Evolutionary conservation across 176 grass and related monocot species (phyloP).

Genomic region (Chloris gayana): DNA sequence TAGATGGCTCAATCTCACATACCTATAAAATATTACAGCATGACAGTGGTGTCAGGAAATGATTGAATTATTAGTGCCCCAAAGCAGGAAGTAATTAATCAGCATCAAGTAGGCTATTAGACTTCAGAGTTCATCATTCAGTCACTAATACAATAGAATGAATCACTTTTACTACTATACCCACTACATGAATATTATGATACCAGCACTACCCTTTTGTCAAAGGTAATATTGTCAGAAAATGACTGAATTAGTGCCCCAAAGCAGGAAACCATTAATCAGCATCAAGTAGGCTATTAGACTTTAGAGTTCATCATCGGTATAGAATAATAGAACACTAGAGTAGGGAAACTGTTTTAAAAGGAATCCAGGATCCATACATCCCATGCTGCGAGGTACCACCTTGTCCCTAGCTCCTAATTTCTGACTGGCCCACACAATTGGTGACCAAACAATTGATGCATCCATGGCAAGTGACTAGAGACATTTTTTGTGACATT

Average conservation of each 20-base stretch:
- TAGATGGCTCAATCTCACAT: slow-evolving; percentile 79
- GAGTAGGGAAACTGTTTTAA: background rate
- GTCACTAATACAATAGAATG: no score
- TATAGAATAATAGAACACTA: background rate
- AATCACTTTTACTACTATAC: no score
- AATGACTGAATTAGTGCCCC: background rate
- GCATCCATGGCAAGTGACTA: no score
- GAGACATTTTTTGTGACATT: background rate
- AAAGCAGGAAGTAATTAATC: background rate
- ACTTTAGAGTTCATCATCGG: background rate
- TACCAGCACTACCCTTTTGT: no score
- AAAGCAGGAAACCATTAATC: background rate
- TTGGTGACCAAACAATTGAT: background rate
- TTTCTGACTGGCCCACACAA: background rate
- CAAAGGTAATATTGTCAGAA: background rate
- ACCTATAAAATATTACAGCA: slow-evolving; percentile 52
- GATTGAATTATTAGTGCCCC: background rate
- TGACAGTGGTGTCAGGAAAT: background rate
- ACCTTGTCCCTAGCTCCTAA: background rate
- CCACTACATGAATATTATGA: no score
- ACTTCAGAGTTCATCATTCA: background rate
- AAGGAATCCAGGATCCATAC: background rate
- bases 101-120: background rate
- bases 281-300: background rate
- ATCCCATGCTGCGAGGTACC: background rate